phyloP scores from a whole-genome alignment of 768 basidiomycete species.

The Phylloporus sp. region DNA sequence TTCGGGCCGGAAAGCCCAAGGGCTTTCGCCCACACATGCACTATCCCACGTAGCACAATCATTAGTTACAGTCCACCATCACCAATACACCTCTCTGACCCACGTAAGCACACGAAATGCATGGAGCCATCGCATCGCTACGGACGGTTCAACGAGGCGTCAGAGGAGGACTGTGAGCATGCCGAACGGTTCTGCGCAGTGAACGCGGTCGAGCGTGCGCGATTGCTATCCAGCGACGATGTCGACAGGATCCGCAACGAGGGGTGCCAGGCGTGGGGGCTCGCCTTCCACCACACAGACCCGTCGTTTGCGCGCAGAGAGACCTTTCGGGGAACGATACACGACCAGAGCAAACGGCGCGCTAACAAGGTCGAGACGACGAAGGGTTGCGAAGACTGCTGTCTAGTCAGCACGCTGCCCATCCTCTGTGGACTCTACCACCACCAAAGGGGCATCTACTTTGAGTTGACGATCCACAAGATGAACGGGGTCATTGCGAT shows the following conservation, averaged over 20 bases:
- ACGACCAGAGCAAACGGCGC: conserved; percentile 27
- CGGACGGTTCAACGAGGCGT: no score
- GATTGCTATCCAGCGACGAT: conserved; percentile 47
- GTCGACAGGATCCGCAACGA: conserved; percentile 47
- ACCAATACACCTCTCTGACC: no score
- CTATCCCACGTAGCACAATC: no score
- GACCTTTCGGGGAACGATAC: conserved; percentile 43
- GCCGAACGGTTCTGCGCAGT: conserved; percentile 52
- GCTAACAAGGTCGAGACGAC: conserved; percentile 46
- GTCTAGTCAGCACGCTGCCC: conserved; percentile 57
- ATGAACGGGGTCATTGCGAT: no score
- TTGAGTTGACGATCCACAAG: conserved; percentile 56
- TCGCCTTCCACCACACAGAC: conserved; percentile 35
- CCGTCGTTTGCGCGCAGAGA: conserved; percentile 1
- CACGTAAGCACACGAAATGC: no score
- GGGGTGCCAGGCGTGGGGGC: conserved; percentile 53
- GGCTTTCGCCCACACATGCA: no score
- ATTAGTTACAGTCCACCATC: no score
- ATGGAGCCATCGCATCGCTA: no score
- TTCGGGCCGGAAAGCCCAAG: no score
- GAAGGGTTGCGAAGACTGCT: conserved; percentile 50
- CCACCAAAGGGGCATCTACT: conserved; percentile 61
- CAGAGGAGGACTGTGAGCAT: no score
- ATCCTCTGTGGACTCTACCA: conserved; percentile 59
- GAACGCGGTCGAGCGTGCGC: conserved; percentile 39